Conservation (phyloP, 805 yeast genomes). For the Nakazawaea ambrosiae region DNA sequence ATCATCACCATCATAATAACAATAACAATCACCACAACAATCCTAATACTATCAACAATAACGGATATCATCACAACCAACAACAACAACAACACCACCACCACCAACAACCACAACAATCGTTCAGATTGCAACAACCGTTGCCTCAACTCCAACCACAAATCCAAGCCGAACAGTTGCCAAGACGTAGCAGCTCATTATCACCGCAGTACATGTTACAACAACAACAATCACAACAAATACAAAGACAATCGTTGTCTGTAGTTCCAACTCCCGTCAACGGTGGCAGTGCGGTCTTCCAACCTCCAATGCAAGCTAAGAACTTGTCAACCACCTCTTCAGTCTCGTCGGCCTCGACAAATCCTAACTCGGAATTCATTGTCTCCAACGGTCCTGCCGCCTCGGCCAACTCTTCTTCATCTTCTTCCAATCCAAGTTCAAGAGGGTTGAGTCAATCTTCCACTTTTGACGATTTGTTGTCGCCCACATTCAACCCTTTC, state of each 20-base stretch:
- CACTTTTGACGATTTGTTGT: slow-evolving; percentile 9
- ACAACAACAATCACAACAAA: slow-evolving; percentile 4
- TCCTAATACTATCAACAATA: too few species aligned
- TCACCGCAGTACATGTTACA: slow-evolving; percentile 8
- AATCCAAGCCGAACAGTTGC: slow-evolving; percentile 1
- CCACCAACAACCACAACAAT: slow-evolving; percentile 1
- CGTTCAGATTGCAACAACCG: slow-evolving; percentile 6
- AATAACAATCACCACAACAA: too few species aligned
- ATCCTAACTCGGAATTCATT: not conserved
- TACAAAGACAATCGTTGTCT: slow-evolving; percentile 1
- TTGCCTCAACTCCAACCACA: slow-evolving; percentile 8
- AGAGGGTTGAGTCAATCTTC: slow-evolving; percentile 1
- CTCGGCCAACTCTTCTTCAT: not conserved
- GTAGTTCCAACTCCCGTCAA: not conserved
- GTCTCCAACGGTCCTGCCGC: too few species aligned
- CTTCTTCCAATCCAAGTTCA: not conserved
- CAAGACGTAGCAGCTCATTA: slow-evolving; percentile 5
- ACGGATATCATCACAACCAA: too few species aligned
- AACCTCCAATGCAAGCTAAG: too few species aligned
- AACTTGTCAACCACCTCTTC: slow-evolving; percentile 9
- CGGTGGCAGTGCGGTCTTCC: too few species aligned
- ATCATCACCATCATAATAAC: too few species aligned
- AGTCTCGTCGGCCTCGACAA: slow-evolving; percentile 4
- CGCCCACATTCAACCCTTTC: slow-evolving; percentile 11
- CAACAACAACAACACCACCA: too few species aligned